A percentile compares a stretch with the other conserved stretches of the same genome.
Conservation (phyloP, 2,329 filamentous ascomycete genomes). For the Apiospora rasikravindrae region DNA sequence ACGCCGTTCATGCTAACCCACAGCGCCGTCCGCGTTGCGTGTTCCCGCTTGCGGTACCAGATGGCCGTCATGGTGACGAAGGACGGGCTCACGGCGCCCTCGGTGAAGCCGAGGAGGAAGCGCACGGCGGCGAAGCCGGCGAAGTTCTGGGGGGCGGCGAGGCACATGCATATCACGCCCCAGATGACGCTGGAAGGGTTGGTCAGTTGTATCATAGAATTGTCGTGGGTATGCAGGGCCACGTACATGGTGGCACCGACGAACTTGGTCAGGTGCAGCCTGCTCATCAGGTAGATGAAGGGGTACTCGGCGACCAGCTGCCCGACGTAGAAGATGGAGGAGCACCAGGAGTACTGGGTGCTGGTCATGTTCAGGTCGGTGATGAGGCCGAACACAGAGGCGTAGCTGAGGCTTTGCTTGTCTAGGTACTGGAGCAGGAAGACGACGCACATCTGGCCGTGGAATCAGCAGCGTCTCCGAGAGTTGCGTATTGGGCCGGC, state of each 20-base stretch:
- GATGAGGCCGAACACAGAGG: slow-evolving; percentile 50
- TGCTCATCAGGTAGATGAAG: slow-evolving; percentile 56
- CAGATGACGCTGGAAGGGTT: slow-evolving; percentile 47
- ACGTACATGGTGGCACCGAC: slow-evolving; percentile 52
- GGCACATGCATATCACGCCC: slow-evolving; percentile 63
- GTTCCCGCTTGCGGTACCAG: slow-evolving; percentile 47
- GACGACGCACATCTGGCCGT: slow-evolving; percentile 42
- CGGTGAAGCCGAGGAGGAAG: slow-evolving; percentile 66
- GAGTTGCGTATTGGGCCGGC: too few species aligned
- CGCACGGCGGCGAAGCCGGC: slow-evolving; percentile 65
- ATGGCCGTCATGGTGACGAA: slow-evolving; percentile 50
- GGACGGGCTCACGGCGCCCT: slow-evolving; percentile 50
- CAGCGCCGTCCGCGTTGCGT: slow-evolving; percentile 39
- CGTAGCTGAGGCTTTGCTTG: slow-evolving; percentile 57
- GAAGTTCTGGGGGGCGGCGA: slow-evolving; percentile 58
- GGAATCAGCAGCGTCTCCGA: rapidly evolving
- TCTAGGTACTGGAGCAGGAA: slow-evolving; percentile 52
- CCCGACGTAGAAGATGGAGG: slow-evolving; percentile 51
- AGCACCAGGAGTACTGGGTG: slow-evolving; percentile 54
- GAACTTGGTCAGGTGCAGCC: slow-evolving; percentile 54
- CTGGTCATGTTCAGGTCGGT: slow-evolving; percentile 50
- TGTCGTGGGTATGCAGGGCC: neutral
- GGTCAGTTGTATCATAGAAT: neutral
- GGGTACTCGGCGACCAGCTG: slow-evolving; percentile 54
- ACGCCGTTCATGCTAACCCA: slow-evolving; percentile 53